These are phyloP conservation scores for Globisporangium recalcitrans DNA, from an alignment of 352 stramenopile species.

Conservation along the genomic window DNA sequence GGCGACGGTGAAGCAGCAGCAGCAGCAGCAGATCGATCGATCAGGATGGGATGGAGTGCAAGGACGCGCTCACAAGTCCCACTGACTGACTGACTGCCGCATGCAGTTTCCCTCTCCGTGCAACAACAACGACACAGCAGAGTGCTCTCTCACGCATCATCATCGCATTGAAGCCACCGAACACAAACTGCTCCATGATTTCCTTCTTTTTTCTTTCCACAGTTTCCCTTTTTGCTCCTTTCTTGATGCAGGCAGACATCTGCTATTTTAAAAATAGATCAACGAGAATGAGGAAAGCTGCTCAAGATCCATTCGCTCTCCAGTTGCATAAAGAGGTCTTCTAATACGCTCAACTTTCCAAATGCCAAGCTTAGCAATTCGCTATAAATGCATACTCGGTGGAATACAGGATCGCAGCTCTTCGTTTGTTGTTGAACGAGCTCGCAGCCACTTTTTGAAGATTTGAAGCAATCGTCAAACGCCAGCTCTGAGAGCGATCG, in stretches of 20 bases:
- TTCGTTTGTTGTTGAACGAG: no score
- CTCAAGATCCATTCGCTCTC: neutral
- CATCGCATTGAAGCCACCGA: neutral
- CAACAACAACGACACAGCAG: neutral
- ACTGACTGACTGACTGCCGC: neutral
- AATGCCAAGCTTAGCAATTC: neutral
- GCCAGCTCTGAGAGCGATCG: no score
- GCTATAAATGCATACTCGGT: neutral
- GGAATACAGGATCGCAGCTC: neutral
- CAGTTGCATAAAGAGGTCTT: neutral
- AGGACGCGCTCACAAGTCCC: conserved; percentile 5
- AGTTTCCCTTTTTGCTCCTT: neutral
- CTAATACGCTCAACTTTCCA: neutral
- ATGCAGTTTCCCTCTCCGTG: neutral
- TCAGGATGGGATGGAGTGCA: neutral
- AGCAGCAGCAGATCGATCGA: no score
- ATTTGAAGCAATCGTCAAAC: conserved; percentile 4
- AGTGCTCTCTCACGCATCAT: neutral
- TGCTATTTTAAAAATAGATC: conserved; percentile 1
- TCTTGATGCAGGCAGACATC: neutral
- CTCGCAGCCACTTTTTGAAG: neutral
- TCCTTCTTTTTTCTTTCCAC: conserved; percentile 1
- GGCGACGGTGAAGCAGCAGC: no score
- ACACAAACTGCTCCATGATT: neutral
- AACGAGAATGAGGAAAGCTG: neutral